Evolutionary conservation across 805 yeast species (phyloP).

Genomic region (Saccharomycopsis guyanensis): DNA sequence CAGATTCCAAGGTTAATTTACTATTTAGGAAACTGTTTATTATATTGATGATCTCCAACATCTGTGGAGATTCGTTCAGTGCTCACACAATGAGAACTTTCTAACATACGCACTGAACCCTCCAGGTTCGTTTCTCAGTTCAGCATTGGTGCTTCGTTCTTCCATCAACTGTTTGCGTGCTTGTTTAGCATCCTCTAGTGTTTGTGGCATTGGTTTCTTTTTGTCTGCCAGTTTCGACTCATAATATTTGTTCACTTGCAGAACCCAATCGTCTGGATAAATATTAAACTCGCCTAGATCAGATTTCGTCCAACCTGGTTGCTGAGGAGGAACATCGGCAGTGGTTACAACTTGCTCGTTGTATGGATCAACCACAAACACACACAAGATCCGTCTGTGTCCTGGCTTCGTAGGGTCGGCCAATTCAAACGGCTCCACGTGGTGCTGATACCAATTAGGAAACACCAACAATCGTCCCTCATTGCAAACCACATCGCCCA

Average conservation of each 20-base stretch:
- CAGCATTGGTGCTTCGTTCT: conserved; percentile 26
- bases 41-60: no score
- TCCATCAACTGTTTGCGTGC: conserved; percentile 29
- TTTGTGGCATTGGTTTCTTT: background rate
- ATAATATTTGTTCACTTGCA: conserved; percentile 3
- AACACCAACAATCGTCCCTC: conserved; percentile 30
- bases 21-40: no score
- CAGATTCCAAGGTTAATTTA: no score
- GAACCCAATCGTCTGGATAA: no score
- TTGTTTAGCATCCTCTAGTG: conserved; percentile 26
- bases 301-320: conserved; percentile 29
- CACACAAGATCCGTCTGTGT: conserved; percentile 33
- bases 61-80: no score
- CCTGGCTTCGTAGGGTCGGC: conserved; percentile 32
- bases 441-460: conserved; percentile 35
- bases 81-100: conserved; percentile 31
- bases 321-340: conserved; percentile 34
- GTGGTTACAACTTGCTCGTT: conserved; percentile 28
- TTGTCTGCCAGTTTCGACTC: conserved; percentile 10
- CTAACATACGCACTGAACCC: conserved; percentile 21
- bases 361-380: conserved; percentile 34
- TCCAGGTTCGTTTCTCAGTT: conserved; percentile 22
- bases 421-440: conserved; percentile 34
- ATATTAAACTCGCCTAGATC: no score
- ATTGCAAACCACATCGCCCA: conserved; percentile 27